Conservation (phyloP, 2,329 filamentous ascomycete genomes). For the Albophoma yamanashiensis region DNA sequence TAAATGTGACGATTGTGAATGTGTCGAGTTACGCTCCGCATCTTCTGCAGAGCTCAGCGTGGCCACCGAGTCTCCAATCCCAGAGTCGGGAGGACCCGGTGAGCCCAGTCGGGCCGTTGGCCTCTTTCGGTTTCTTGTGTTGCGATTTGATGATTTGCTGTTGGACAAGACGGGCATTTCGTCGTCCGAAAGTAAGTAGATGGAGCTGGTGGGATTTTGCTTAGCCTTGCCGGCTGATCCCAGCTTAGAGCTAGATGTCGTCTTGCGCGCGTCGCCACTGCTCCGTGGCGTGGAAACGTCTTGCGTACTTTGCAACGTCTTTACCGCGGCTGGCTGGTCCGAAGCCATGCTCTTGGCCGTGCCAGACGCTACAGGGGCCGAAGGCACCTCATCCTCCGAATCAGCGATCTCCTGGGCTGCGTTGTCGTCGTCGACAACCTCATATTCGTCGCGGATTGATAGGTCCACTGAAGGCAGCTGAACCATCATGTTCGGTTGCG, state of each 20-base stretch:
- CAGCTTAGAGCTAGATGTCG: background rate
- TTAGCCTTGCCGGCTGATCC: background rate
- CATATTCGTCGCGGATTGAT: conserved; percentile 3
- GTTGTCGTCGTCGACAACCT: conserved; percentile 3
- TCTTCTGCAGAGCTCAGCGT: background rate
- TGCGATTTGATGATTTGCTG: background rate
- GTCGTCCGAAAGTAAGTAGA: conserved; percentile 22
- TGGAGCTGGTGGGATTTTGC: conserved; percentile 2
- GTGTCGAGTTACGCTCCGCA: background rate
- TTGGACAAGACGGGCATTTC: conserved; percentile 19
- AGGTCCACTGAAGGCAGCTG: conserved; percentile 6
- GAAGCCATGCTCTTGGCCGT: background rate
- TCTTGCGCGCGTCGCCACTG: background rate
- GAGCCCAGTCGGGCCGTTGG: background rate
- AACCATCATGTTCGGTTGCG: conserved; percentile 5
- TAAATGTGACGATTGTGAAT: background rate
- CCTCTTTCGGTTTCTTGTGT: background rate
- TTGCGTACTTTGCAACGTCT: conserved; percentile 17
- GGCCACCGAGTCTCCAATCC: background rate
- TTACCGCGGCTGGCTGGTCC: background rate
- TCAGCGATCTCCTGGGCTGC: background rate
- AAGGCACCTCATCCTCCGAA: background rate
- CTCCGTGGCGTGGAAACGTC: conserved; percentile 9
- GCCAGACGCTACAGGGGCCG: conserved; percentile 2
- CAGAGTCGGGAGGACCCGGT: background rate